A percentile compares a stretch with the other conserved stretches of the same genome.
These are phyloP conservation scores for Cryptosporidium viatorum DNA, from an alignment of 169 alveolate genomes.

Conservation along the genomic window DNA sequence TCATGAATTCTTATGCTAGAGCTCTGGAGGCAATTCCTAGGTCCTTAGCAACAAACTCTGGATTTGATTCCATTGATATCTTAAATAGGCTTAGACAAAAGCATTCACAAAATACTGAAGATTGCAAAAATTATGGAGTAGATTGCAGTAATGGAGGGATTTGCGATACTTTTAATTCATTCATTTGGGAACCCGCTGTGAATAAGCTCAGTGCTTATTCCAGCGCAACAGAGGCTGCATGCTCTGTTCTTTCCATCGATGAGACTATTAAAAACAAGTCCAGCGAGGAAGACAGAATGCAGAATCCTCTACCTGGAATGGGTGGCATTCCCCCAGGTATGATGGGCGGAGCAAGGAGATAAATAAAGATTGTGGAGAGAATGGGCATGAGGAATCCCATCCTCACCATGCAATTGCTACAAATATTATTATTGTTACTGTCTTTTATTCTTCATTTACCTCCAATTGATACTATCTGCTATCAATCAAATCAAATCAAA, in stretches of 20 bases:
- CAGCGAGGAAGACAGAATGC: slow-evolving; percentile 81
- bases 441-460: too few species aligned
- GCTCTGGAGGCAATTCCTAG: slow-evolving; percentile 97
- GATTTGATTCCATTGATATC: slow-evolving; percentile 94
- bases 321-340: slow-evolving; percentile 22
- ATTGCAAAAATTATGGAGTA: slow-evolving; percentile 93
- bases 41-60: slow-evolving; percentile 97
- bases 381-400: not conserved
- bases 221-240: slow-evolving; percentile 99
- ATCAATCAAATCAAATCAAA: not conserved
- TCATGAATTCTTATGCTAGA: slow-evolving; percentile 93
- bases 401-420: not conserved
- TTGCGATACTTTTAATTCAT: slow-evolving; percentile 85
- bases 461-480: not conserved
- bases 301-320: slow-evolving; percentile 72
- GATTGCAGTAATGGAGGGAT: slow-evolving; percentile 92
- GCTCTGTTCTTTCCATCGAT: slow-evolving; percentile 95
- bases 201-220: slow-evolving; percentile 94
- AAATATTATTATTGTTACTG: too few species aligned
- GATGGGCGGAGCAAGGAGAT: slow-evolving; percentile 23
- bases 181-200: slow-evolving; percentile 97
- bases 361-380: not conserved
- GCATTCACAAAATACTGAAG: slow-evolving; percentile 87
- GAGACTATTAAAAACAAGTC: slow-evolving; percentile 95
- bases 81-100: slow-evolving; percentile 93